Conservation (phyloP, 2,329 filamentous ascomycete genomes). For the Huntiella omanensis region DNA sequence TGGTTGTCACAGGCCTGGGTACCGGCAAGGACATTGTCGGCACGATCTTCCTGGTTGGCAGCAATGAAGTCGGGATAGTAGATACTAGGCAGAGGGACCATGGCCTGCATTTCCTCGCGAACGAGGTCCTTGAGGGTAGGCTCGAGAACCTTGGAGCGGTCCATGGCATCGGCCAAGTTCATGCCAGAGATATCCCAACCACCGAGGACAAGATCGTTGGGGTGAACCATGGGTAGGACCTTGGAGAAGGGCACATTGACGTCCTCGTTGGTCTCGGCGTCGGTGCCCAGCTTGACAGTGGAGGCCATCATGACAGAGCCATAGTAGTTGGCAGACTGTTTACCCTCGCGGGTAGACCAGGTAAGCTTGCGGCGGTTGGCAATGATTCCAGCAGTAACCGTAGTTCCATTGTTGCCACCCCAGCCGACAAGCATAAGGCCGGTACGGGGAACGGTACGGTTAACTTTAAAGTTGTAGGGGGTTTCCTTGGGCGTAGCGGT, state of each 20-base stretch:
- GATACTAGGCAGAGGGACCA: constrained; percentile 81
- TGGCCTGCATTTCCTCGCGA: constrained; percentile 76
- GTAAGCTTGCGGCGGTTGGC: constrained; percentile 72
- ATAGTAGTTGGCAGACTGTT: constrained; percentile 84
- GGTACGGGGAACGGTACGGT: constrained; percentile 79
- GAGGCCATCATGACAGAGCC: constrained; percentile 94
- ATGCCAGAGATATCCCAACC: constrained; percentile 94
- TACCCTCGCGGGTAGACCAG: constrained; percentile 89
- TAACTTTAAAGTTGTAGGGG: constrained; percentile 91
- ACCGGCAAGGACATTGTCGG: constrained; percentile 74
- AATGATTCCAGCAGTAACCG: constrained; percentile 90
- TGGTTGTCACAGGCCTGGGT: constrained; percentile 71
- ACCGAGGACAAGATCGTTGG: constrained; percentile 84
- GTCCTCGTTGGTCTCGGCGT: constrained; percentile 66
- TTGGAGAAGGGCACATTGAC: constrained; percentile 94
- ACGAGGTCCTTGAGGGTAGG: constrained; percentile 81
- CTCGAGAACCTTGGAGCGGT: constrained; percentile 85
- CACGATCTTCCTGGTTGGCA: constrained; percentile 91
- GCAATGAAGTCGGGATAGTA: constrained; percentile 99
- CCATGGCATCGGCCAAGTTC: constrained; percentile 83
- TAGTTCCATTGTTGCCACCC: constrained; percentile 97
- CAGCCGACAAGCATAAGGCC: constrained; percentile 96
- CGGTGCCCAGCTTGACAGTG: constrained; percentile 87
- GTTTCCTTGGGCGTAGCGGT: constrained; percentile 76
- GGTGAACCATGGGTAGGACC: constrained; percentile 89